Evolutionary conservation across 176 grass and related monocot species (phyloP).

Genomic region (Raddia distichophylla): DNA sequence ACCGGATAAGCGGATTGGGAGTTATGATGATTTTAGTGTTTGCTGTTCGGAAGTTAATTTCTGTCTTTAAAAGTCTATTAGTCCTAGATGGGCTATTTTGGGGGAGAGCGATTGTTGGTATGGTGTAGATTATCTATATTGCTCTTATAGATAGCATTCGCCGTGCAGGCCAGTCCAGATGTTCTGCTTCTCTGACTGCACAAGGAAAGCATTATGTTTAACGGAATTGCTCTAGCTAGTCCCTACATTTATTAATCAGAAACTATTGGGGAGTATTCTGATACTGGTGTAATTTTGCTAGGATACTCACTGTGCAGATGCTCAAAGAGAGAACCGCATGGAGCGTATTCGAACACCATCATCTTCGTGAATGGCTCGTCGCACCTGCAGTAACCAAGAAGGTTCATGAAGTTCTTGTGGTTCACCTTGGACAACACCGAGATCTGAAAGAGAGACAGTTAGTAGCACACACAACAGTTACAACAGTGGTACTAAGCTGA

Average conservation of each 20-base stretch:
- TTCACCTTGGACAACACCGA: slow-evolving; percentile 73
- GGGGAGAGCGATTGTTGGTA: too few species aligned
- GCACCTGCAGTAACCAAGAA: slow-evolving; percentile 69
- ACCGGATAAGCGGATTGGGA: too few species aligned
- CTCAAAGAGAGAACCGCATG: slow-evolving; percentile 86
- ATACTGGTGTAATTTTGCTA: not conserved
- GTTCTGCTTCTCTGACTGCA: slow-evolving; percentile 85
- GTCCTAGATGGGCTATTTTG: too few species aligned
- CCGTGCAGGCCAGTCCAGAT: slow-evolving; percentile 59
- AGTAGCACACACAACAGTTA: not conserved
- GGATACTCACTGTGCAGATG: slow-evolving; percentile 82
- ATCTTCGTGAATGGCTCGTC: slow-evolving; percentile 79
- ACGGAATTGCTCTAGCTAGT: too few species aligned
- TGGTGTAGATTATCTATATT: too few species aligned
- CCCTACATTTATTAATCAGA: not conserved
- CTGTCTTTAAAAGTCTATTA: too few species aligned
- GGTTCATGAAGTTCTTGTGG: slow-evolving; percentile 90
- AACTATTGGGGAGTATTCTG: not conserved
- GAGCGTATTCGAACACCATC: slow-evolving; percentile 85
- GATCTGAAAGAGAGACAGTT: slow-evolving; percentile 54
- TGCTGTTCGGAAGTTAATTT: too few species aligned
- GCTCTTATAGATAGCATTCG: too few species aligned
- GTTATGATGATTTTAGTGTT: too few species aligned
- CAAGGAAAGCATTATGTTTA: not conserved
- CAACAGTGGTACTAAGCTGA: not conserved